Evolutionary conservation across 1,284 basidiomycete genomes (phyloP), one percentile per base, ranked within the genome.

Genomic region (Ceratobasidium sp.): DNA sequence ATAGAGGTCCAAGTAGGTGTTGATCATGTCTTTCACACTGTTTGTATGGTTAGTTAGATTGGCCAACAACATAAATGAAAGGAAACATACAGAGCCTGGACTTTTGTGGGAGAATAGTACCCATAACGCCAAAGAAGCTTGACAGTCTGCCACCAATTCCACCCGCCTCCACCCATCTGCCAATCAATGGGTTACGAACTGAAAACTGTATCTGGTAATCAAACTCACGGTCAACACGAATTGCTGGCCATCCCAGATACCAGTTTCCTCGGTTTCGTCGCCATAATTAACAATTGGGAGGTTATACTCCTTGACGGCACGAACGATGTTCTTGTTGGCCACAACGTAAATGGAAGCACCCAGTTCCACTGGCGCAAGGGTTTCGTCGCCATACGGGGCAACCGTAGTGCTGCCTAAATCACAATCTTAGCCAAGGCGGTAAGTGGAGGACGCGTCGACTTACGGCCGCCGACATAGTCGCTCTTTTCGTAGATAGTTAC

Each of bases 321-420:
- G 88, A 88, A 90, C 90, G 63, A 96, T 80, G 81, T 96, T 95
- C 80, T 88, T 89, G 83, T 98, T 96, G 3, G 87, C 88, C 63
- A 86, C 80, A 3, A 96, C 92, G 81, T 97, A 98, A 76, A 98
- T 93, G 53, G 91, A 93, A 0, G 92, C 97, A 0, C 97, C 97
- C 0, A 97, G 85, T 79, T 88, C 77, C 46, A 95, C 83, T 1
- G 92, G 88, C 34, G 85, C 84, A 27, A 90, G 83, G 11, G 82
- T 84, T 1, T 83, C 79, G 79, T 97, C 88, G 74, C 87, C 85
- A 80, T 96, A 90, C 1, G 96, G 95, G 77, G 91, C 86, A 0
- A 96, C 90, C 9, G 87, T 85, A 7, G 89, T 94, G 80, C 88
- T 91, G 64, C 93, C 92, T 93, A 61, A 29, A 71, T 22, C 16